Base-by-base conservation (phyloP, 192 early-diverging fungal species). In the Coemansia sp. region DNA sequence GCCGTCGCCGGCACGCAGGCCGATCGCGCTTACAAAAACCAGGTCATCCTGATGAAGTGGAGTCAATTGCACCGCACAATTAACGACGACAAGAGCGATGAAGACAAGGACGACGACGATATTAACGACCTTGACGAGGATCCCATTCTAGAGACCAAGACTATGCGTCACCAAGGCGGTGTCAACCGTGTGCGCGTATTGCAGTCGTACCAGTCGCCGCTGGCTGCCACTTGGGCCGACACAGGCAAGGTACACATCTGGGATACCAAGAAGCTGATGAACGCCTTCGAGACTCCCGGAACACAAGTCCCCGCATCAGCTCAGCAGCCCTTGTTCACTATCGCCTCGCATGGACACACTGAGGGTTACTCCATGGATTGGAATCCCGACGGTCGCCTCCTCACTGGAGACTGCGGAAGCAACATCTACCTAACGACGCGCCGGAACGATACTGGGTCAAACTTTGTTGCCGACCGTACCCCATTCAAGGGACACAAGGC, bases 321-420 rank as follows among this genome's bases (percentile, higher is more conserved):
- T 13, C 77, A 82, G 57, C 89, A 90, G 68, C 95, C 96, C 0
- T 65, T 97, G 44, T 90, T 90, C 80, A 93, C 91, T 5, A 79
- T 99, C 47, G 88, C 91, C 10, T 87, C 89, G 34, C 97, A 99
- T 66, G 90, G 91, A 60, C 77, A 86, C n/a, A 80, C 74, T 22
- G 97, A 99, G 81, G 97, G 97, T 22, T 99, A 92, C 70, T 95
- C 94, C 10, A 89, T 99, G 89, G 97, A 98, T 83, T 99, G 96
- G 97, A 95, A 92, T 31, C 55, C 86, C 36, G 81, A 89, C 18
- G 70, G 75, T 29, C 90, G 89, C 46, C 83, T 99, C 34, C 84
- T 99, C 55, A 93, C 95, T 15, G 97, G 97, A 52, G 97, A 98
- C 80, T 87, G 85, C 40, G 80, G 80, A 38, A 85, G 88, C 36